Base-by-base conservation (phyloP, 2,329 filamentous ascomycete species). In the Boeremia lycopersici region DNA sequence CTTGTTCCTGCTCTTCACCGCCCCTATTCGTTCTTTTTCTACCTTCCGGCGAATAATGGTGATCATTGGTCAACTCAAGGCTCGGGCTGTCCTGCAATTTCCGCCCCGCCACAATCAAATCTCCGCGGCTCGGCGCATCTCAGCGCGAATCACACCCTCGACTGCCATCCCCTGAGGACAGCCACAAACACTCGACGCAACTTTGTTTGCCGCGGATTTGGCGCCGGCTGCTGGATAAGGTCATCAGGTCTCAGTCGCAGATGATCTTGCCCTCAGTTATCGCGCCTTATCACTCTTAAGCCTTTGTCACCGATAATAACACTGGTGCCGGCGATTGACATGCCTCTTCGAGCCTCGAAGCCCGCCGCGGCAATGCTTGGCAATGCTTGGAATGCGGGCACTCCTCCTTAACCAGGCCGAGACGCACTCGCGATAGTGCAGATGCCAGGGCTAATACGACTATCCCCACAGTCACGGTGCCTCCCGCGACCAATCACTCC, bases 351-450 rank as follows among this genome's bases (percentile, higher is more conserved):
- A 52, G 53, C 43, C 17, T 39, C 34, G 28, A 44, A 31, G 33
- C 39, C 53, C 53, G 53, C 41, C 47, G 42, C 42, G 53, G 53
- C 53, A 51, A 42, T 44, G 42, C 53, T 56, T 56, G 53, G 53
- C 53, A 28, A 40, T 23, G 47, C 53, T 51, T 56, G 53, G 53
- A 31, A 44, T 19, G n/a, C 38, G 42, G 42, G 48, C 38, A 48
- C 31, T 44, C 36, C 33, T 38, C 43, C 53, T 48, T 39, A 42
- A 31, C 28, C 34, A 48, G 31, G 46, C 28, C 19, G 42, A 33
- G 23, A 49, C 23, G 40, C 41, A 46, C 17, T 36, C 34, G 29
- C 53, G 42, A 56, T 44, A 34, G 34, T 35, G 33, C 29, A 50
- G 11, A n/a, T 12, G 19, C 25, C 33, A 2, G 47, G 38, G 33